Percentiles rank a stretch among this genome's conserved stretches.
Evolutionary conservation across 23 red algal genomes (phyloP).

Genomic region (Agarophyton chilense): DNA sequence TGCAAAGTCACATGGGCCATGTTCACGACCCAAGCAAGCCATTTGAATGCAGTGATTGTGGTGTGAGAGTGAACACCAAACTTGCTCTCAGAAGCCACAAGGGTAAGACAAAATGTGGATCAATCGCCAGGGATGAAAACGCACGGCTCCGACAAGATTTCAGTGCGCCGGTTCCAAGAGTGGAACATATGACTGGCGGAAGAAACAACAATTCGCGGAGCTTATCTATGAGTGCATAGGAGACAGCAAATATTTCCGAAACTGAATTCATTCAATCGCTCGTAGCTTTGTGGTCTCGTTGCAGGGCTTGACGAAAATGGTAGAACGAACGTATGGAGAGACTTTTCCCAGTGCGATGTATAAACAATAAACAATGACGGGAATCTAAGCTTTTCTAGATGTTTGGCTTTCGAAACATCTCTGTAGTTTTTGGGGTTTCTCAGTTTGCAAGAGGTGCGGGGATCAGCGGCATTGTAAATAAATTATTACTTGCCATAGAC

Average conservation of each 20-base stretch:
- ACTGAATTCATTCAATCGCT: not conserved
- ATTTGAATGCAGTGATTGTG: slow-evolving; percentile 42
- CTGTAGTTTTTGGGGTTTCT: too few relatives aligned
- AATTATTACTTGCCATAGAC: too few relatives aligned
- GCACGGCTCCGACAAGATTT: not conserved
- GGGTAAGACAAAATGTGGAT: slow-evolving; percentile 4
- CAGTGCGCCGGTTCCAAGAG: not conserved
- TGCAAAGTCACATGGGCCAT: slow-evolving; percentile 66
- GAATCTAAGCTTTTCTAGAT: too few relatives aligned
- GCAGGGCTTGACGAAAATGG: too few relatives aligned
- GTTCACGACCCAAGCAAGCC: slow-evolving; percentile 49
- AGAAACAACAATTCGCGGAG: not conserved
- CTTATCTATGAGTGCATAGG: not conserved
- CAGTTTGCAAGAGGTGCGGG: too few relatives aligned
- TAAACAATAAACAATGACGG: too few relatives aligned
- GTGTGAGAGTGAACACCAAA: slow-evolving; percentile 13
- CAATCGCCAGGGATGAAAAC: not conserved
- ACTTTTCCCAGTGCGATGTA: too few relatives aligned
- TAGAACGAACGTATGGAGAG: too few relatives aligned
- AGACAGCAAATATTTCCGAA: not conserved
- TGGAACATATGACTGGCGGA: not conserved
- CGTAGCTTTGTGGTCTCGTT: not conserved
- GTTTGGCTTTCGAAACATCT: too few relatives aligned
- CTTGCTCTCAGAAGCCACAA: slow-evolving; percentile 32
- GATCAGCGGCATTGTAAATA: too few relatives aligned